Conservation (phyloP, 352 stramenopile genomes). For the Phytopythium vexans region DNA sequence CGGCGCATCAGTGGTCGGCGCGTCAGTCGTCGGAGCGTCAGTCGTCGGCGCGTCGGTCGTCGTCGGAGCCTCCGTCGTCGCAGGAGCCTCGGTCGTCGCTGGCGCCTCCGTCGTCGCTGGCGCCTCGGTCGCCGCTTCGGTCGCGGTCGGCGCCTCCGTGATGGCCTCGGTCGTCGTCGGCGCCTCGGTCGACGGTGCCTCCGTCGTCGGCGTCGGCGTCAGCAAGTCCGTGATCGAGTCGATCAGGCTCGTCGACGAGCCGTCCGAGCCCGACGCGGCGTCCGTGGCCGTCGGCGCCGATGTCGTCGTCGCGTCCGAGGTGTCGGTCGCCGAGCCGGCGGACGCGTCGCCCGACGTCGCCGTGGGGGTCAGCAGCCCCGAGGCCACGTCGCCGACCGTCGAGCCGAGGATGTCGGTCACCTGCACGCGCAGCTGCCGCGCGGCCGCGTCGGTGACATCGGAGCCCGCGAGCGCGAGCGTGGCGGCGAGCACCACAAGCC, state of each 20-base stretch:
- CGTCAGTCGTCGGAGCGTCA: conserved; percentile 2
- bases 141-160: conserved; percentile 1
- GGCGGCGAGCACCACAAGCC: too few species aligned
- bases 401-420: too few species aligned
- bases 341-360: too few species aligned
- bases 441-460: too few species aligned
- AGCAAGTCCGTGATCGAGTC: conserved; percentile 2
- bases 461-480: too few species aligned
- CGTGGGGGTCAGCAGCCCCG: too few species aligned
- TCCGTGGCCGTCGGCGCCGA: conserved; percentile 1
- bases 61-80: conserved; percentile 7
- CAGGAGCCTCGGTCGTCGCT: conserved; percentile 9
- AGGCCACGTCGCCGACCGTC: too few species aligned
- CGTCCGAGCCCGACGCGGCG: neutral
- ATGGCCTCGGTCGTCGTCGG: conserved; percentile 7
- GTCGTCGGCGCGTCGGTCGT: conserved; percentile 2
- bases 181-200: conserved; percentile 4
- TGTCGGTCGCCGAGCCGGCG: neutral
- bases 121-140: conserved; percentile 1
- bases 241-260: neutral
- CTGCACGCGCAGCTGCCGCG: too few species aligned
- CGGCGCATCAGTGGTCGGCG: neutral
- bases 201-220: conserved; percentile 9
- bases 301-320: neutral
- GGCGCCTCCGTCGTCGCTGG: conserved; percentile 9